Base-by-base conservation (phyloP, 129 eudicot species). In the Saussurea involucrata region DNA sequence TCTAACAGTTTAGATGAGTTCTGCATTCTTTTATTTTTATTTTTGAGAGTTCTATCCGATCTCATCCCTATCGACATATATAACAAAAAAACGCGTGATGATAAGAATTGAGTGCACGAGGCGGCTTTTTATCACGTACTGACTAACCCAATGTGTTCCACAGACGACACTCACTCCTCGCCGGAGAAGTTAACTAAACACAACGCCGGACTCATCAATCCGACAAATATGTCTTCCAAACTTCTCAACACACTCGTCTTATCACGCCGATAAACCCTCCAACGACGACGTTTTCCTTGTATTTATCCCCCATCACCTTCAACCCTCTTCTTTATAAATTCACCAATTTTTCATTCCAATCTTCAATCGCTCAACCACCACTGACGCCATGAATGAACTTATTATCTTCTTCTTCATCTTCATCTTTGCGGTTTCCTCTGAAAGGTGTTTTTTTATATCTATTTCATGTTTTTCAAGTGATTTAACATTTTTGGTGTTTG, bases 401-500 rank as follows among this genome's bases (percentile, higher is more conserved):
- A 27, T 69, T 63, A 66, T 79, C 60, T 83, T 44, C 20, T 82
- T 77, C 49, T 24, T 83, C 69, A 20, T 44, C 24, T 36, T 17
- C 28, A 25, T 83, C 66, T 82, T 66, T 65, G 73, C 42, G 27
- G 13, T 77, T 70, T 75, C 55, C 5, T 80, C 75, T 27, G 24
- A 77, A 73, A 77, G 91, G 95, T 89, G 61, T 8, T 1, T 22
- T 6, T 65, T 75, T 36, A 21, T 15, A 9, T 57, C 77, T 74
- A 32, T 68, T 66, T 27, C 24, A 40, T 68, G 17, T 8, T 70
- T 24, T 24, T 67, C 3, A 6, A 20, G 11, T 29, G 36, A 65
- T 65, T 64, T 6, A 11, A 65, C 7, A 11, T 40, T 2, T 5
- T 17, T 67, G 72, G 10, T 3, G 17, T 18, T 20, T 67, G 61